phyloP scores from a whole-genome alignment of 2,329 filamentous ascomycete species.

The Polytolypa hystricis region DNA sequence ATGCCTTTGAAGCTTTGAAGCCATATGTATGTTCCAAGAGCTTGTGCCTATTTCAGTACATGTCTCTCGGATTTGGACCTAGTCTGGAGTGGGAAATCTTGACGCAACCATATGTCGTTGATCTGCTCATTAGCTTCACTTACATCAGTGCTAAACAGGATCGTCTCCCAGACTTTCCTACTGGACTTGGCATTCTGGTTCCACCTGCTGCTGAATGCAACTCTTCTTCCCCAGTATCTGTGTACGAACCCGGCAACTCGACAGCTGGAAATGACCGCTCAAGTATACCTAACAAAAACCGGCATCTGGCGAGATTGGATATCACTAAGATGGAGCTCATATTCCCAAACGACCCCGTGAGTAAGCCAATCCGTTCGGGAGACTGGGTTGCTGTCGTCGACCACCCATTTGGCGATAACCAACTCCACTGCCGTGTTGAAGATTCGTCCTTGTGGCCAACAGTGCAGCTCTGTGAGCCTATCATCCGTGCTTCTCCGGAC shows the following conservation, averaged over 20 bases:
- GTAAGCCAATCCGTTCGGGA: constrained; percentile 32
- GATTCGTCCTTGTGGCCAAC: constrained; percentile 36
- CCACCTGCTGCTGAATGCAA: constrained; percentile 2
- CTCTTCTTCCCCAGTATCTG: neutral
- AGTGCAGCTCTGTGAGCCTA: constrained; percentile 26
- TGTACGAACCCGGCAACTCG: neutral
- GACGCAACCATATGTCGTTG: constrained; percentile 69
- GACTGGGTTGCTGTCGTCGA: constrained; percentile 42
- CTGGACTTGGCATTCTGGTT: constrained; percentile 41
- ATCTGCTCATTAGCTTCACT: constrained; percentile 74
- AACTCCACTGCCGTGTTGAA: constrained; percentile 40
- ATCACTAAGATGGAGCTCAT: constrained; percentile 30
- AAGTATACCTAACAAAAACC: too few relatives aligned
- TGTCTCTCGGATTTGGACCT: constrained; percentile 73
- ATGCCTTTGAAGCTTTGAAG: constrained; percentile 45
- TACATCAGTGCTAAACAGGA: constrained; percentile 44
- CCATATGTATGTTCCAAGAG: constrained; percentile 62
- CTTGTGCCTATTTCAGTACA: constrained; percentile 80
- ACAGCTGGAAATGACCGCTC: too few relatives aligned
- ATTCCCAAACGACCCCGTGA: constrained; percentile 21
- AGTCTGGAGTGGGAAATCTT: constrained; percentile 77
- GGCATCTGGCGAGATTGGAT: constrained; percentile 23
- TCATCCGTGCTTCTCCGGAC: constrained; percentile 7
- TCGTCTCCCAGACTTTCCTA: constrained; percentile 43
- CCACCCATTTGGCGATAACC: constrained; percentile 6